Evolutionary conservation across 2,329 filamentous ascomycete species (phyloP).

Genomic region (Pseudogymnoascus sp.): DNA sequence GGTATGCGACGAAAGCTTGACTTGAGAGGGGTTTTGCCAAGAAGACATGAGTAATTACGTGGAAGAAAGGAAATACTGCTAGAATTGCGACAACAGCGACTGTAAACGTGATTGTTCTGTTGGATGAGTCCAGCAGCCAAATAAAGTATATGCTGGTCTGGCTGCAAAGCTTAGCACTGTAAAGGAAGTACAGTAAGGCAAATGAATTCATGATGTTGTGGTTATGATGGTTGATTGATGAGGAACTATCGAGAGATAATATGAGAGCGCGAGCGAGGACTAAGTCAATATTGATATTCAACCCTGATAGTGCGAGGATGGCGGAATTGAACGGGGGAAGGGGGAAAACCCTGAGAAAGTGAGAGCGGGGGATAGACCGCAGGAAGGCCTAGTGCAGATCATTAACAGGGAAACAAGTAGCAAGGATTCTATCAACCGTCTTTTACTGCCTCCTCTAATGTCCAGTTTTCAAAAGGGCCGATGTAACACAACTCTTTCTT

Average conservation of each 20-base stretch:
- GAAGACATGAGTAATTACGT: constrained; percentile 9
- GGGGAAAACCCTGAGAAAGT: neutral
- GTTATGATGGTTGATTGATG: constrained; percentile 8
- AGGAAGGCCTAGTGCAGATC: too few species aligned
- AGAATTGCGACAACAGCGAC: neutral
- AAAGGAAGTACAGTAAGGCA: constrained; percentile 12
- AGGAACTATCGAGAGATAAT: too few species aligned
- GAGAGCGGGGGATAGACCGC: neutral
- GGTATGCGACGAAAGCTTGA: constrained; percentile 10
- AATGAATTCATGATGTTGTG: constrained; percentile 11
- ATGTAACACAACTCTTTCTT: too few species aligned
- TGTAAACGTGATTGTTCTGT: constrained; percentile 10
- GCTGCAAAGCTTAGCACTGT: constrained; percentile 10
- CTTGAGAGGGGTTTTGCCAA: constrained; percentile 5
- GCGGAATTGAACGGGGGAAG: neutral
- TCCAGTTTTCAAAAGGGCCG: too few species aligned
- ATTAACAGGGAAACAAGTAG: too few species aligned
- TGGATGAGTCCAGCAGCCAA: constrained; percentile 12
- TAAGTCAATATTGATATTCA: too few species aligned
- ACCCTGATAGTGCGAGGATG: too few species aligned
- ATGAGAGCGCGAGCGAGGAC: too few species aligned
- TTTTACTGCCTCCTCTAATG: too few species aligned
- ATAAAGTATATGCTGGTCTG: constrained; percentile 13
- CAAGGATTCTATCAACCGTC: too few species aligned
- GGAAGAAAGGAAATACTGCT: constrained; percentile 6